Base-by-base conservation (phyloP, 1,284 basidiomycete genomes). In the Caloboletus firmus region DNA sequence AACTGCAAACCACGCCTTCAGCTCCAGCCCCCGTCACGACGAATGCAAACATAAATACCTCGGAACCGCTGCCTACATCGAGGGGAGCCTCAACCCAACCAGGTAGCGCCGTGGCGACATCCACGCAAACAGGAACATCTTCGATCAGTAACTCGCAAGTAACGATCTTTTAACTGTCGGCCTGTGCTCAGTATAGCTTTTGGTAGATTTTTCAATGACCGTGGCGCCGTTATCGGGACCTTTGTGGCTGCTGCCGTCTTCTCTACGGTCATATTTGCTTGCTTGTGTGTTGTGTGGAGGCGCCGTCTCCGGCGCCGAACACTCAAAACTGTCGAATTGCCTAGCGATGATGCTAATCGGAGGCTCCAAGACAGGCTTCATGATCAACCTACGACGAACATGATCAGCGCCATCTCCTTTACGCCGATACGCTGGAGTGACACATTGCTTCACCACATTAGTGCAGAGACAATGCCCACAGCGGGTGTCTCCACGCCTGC, bases 191-290 rank as follows among this genome's bases (percentile, higher is more conserved):
- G 40, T n/a, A 13, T 55, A 5, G n/a, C 22, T 41, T 56, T 34
- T 48, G 36, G 18, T 51, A 85, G 83, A 11, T 80, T 87, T 65
- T 75, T 84, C 52, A 65, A 73, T 17, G 79, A 85, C 57, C 76
- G 70, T 42, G 79, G 79, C 5, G 79, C 79, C 10, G 79, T 84
- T 13, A 78, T 79, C 17, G 84, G 81, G 4, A 77, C 82, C 17
- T 85, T 87, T 64, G 69, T 81, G 7, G 77, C 73, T 18, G 73
- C 81, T 30, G 84, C 79, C 20, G 58, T 85, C 15, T 58, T 76
- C 34, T 62, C 74, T 8, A 69, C 76, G 7, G 70, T 71, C 4
- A 36, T 79, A 2, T 53, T 73, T 5, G 62, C 68, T 10, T 73
- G 70, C 24, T 45, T 75, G 30, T 61, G 77, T 40, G 69, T 73